Percentiles rank a stretch among this genome's conserved stretches.
These are phyloP conservation scores for Letharia columbiana DNA, from an alignment of 495 filamentous ascomycete genomes.

Conservation along the genomic window DNA sequence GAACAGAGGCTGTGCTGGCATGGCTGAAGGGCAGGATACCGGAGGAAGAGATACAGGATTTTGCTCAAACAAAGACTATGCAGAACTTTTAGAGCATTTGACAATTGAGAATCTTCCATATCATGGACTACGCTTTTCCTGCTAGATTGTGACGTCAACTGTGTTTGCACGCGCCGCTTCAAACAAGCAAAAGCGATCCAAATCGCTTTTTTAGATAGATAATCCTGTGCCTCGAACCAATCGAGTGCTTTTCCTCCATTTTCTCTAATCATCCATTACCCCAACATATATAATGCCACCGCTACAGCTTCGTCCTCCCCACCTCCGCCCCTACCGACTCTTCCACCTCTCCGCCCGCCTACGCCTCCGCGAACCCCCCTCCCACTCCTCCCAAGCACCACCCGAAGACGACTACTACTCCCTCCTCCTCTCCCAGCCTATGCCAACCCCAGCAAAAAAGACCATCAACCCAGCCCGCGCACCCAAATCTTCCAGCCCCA, in stretches of 20 bases:
- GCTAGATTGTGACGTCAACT: background rate
- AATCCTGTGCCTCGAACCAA: background rate
- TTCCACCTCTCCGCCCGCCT: slow-evolving; percentile 16
- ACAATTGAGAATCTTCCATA: background rate
- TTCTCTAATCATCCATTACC: background rate
- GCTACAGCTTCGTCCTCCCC: background rate
- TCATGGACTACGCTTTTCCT: background rate
- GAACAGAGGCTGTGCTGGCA: slow-evolving; percentile 75
- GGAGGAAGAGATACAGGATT: slow-evolving; percentile 39
- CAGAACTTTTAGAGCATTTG: background rate
- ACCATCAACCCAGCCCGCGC: slow-evolving; percentile 7
- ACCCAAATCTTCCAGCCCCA: slow-evolving; percentile 8
- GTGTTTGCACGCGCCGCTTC: background rate
- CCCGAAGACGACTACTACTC: slow-evolving; percentile 27
- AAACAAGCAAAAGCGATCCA: background rate
- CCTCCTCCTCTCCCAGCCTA: slow-evolving; percentile 20
- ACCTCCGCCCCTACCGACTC: slow-evolving; percentile 20
- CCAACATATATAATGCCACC: background rate
- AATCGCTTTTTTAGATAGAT: background rate
- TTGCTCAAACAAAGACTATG: background rate
- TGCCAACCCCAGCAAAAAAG: slow-evolving; percentile 8
- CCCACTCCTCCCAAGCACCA: slow-evolving; percentile 14
- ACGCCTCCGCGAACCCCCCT: slow-evolving; percentile 13
- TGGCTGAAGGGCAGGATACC: slow-evolving; percentile 77
- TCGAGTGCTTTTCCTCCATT: background rate